phyloP scores from a whole-genome alignment of 2,329 filamentous ascomycete genomes.

The Hypoxylon sp. region DNA sequence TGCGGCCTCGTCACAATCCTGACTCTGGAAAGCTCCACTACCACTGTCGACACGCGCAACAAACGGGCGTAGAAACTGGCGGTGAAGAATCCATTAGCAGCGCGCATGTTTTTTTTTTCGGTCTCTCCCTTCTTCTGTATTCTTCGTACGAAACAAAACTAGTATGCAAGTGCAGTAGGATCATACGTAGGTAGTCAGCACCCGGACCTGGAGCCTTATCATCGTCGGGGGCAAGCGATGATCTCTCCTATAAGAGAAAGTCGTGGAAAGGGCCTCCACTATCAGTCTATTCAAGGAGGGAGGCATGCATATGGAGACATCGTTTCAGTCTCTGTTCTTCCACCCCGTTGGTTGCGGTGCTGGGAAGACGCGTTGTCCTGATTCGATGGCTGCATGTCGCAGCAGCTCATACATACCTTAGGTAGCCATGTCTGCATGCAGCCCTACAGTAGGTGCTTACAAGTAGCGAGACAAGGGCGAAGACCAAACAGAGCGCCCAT shows the following conservation, averaged over 20 bases:
- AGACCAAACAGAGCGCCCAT: constrained; percentile 34
- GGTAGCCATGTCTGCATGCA: constrained; percentile 35
- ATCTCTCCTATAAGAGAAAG: constrained; percentile 13
- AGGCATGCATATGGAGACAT: constrained; percentile 6
- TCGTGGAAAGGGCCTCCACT: background rate
- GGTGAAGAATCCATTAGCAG: constrained; percentile 32
- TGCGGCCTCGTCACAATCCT: constrained; percentile 45
- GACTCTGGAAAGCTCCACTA: constrained; percentile 38
- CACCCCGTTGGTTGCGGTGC: constrained; percentile 22
- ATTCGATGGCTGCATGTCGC: constrained; percentile 41
- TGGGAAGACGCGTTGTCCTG: constrained; percentile 6
- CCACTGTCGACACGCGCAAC: constrained; percentile 41
- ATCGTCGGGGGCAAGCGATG: constrained; percentile 7
- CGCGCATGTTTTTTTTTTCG: constrained; percentile 18
- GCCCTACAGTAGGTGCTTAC: constrained; percentile 35
- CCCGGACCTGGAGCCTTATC: constrained; percentile 26
- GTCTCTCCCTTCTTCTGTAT: constrained; percentile 15
- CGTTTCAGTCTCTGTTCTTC: constrained; percentile 12
- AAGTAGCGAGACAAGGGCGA: constrained; percentile 13
- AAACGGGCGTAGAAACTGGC: constrained; percentile 43
- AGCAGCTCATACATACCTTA: constrained; percentile 26
- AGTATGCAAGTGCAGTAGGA: constrained; percentile 34
- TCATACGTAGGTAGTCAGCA: constrained; percentile 20
- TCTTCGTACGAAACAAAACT: constrained; percentile 10
- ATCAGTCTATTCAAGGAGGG: constrained; percentile 1